Conservation (phyloP, 1,139 yeast species). For the Saccharomycopsis phalli region DNA sequence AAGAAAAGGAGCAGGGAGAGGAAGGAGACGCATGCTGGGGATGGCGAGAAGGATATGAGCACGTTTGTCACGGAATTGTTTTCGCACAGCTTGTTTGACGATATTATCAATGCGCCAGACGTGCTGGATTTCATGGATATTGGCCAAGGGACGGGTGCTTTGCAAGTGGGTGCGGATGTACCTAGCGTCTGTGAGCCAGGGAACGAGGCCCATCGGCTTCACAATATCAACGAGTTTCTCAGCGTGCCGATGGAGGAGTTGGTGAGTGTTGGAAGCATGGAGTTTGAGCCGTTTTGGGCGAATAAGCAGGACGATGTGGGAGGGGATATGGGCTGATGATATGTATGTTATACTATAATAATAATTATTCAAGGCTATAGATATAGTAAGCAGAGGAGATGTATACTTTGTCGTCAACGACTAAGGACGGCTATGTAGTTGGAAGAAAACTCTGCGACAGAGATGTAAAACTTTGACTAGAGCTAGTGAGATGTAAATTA, state of each 20-base stretch:
- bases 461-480: too few species aligned
- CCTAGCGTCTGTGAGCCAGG: background rate
- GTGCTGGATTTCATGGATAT: background rate
- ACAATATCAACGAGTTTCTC: conserved; percentile 10
- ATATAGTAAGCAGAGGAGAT: too few species aligned
- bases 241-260: conserved; percentile 4
- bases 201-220: conserved; percentile 2
- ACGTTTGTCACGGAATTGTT: conserved; percentile 16
- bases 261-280: too few species aligned
- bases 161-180: background rate
- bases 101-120: conserved; percentile 16
- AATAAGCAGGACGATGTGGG: too few species aligned
- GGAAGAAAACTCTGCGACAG: too few species aligned
- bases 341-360: too few species aligned
- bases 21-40: background rate
- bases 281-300: too few species aligned
- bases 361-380: too few species aligned
- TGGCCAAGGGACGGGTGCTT: background rate
- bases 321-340: too few species aligned
- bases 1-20: background rate
- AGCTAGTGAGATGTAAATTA: too few species aligned
- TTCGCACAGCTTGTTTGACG: conserved; percentile 14
- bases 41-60: conserved; percentile 6
- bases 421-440: too few species aligned
- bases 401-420: too few species aligned